Evolutionary conservation across 805 yeast genomes (phyloP).

Genomic region (Lachancea lanzarotensis): DNA sequence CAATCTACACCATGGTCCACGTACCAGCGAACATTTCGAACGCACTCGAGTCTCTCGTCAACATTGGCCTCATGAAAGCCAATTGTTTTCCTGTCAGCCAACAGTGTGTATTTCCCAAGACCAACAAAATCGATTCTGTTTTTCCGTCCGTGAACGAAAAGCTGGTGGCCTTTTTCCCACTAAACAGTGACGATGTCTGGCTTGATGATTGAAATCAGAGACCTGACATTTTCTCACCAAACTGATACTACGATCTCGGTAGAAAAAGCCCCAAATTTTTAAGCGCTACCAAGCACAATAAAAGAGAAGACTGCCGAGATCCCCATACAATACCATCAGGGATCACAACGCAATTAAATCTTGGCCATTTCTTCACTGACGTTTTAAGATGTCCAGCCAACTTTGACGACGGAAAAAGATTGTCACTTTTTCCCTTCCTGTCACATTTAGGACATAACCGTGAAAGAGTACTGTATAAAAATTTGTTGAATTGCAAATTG

Average conservation of each 20-base stretch:
- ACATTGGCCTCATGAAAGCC: conserved; percentile 27
- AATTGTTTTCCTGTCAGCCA: conserved; percentile 29
- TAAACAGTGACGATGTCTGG: conserved; percentile 30
- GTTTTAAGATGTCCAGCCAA: too few relatives aligned
- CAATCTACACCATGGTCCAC: conserved; percentile 24
- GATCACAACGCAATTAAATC: too few relatives aligned
- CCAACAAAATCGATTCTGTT: conserved; percentile 19
- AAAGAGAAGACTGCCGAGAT: too few relatives aligned
- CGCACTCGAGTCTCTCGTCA: conserved; percentile 27
- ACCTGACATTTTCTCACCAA: not conserved
- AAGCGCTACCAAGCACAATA: too few relatives aligned
- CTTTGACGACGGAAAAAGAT: too few relatives aligned
- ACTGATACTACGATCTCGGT: too few relatives aligned
- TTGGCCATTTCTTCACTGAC: too few relatives aligned
- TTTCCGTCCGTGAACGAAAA: conserved; percentile 27
- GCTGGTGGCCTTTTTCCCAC: conserved; percentile 23
- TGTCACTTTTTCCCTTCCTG: too few relatives aligned
- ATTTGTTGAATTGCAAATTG: conserved; percentile 4
- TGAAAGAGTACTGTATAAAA: not conserved
- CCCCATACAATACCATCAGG: too few relatives aligned
- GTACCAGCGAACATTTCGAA: conserved; percentile 22
- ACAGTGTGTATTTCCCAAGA: conserved; percentile 28
- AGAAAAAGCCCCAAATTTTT: too few relatives aligned
- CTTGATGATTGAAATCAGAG: conserved; percentile 13
- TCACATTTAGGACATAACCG: too few relatives aligned